Base-by-base conservation (phyloP, 192 early-diverging fungal genomes). In the Chytriomyces confervae region DNA sequence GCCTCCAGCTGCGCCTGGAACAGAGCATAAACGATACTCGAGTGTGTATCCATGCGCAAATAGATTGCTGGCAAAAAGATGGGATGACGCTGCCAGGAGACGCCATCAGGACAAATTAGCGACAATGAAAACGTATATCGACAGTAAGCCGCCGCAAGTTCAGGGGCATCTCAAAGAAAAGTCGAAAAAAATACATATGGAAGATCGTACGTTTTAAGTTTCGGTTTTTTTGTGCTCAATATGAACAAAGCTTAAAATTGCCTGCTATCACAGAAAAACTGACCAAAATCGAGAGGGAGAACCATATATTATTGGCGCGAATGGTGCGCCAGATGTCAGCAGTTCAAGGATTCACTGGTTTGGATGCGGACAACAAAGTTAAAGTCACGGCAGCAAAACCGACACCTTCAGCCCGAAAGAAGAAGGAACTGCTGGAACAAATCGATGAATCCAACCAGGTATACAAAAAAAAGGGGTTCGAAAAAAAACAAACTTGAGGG, bases 401-500 rank as follows among this genome's bases (percentile, higher is more conserved):
- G 44, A 61, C 70, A 61, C 79, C 84, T 7, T 77, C 75, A 36
- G 57, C 67, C 44, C 72, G 80, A 16, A 77, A 78, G 47, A 73
- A 76, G 27, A 46, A 77, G 36, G 62, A 82, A 23, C 24, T 69
- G 20, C 66, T 66, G 16, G 64, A 82, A 60, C 75, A 84, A 62
- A 79, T 87, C 49, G 77, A 85, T 11, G 62, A 84, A 62, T 80
- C 64, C 11, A 87, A 87, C 68, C 51, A 75, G 80, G 86, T 87
- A 62, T 36, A 36, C 36, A 36, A 36, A 36, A 27, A 27, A 24
- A 50, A 46, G 62, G 29, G 6, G 53, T 78, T 64, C 49, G 36
- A 36, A 36, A 36, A 27, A 27, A 27, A 27, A 27, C 0, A 27
- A 36, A 4, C 36, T 36, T 36, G 36, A 36, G 36, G 4, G 36